Evolutionary conservation across 2,329 filamentous ascomycete species (phyloP).

Genomic region (Pseudodiploospora longispora): DNA sequence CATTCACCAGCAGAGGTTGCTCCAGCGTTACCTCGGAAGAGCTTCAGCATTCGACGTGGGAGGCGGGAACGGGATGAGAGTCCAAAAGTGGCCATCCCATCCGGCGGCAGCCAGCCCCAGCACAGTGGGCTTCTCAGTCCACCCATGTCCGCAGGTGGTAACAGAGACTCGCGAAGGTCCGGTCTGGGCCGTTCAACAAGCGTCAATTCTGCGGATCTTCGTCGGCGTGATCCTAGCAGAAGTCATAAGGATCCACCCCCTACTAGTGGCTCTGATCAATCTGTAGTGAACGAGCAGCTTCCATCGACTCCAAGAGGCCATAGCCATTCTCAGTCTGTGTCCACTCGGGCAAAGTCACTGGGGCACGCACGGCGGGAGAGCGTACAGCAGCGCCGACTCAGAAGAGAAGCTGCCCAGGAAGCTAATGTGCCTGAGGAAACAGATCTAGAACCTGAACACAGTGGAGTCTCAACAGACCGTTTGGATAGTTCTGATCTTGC

Average conservation of each 20-base stretch:
- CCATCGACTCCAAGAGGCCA: conserved; percentile 44
- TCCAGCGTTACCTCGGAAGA: conserved; percentile 63
- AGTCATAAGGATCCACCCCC: conserved; percentile 57
- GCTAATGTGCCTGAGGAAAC: conserved; percentile 87
- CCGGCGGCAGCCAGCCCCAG: conserved; percentile 58
- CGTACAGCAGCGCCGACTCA: conserved; percentile 75
- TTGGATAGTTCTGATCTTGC: conserved; percentile 67
- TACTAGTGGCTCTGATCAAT: conserved; percentile 74
- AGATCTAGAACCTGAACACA: conserved; percentile 64
- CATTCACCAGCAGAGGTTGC: conserved; percentile 62
- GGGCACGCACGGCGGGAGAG: conserved; percentile 86
- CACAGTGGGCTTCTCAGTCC: conserved; percentile 73
- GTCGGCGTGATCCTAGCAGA: conserved; percentile 48
- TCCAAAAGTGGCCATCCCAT: conserved; percentile 39
- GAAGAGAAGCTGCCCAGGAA: conserved; percentile 63
- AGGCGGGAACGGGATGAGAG: conserved; percentile 46
- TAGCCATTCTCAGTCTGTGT: conserved; percentile 49
- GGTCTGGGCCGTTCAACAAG: conserved; percentile 78
- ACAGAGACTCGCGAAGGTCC: conserved; percentile 52
- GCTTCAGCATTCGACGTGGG: conserved; percentile 69
- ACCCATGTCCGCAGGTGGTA: conserved; percentile 52
- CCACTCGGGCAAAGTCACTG: conserved; percentile 74
- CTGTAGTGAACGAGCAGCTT: conserved; percentile 47
- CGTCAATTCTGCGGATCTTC: conserved; percentile 79
- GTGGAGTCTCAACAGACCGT: conserved; percentile 52